Percentiles rank a stretch among this genome's conserved stretches.
phyloP scores from a whole-genome alignment of 2,329 filamentous ascomycete genomes.

The Penicillium expansum region DNA sequence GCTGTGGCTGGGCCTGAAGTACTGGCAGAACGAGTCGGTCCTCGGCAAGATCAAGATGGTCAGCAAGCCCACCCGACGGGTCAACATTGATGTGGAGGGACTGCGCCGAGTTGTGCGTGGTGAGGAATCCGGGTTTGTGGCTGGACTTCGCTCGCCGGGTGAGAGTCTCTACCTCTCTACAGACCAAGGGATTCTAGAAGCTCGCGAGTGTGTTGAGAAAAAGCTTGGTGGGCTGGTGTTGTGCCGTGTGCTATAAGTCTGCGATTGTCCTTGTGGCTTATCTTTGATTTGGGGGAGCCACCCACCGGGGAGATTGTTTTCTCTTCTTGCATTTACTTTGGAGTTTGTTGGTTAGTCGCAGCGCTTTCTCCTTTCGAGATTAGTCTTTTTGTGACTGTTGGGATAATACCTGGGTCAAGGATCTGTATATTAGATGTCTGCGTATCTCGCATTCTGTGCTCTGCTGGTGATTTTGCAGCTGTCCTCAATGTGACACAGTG shows the following conservation, averaged over 20 bases:
- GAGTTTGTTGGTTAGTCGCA: slow-evolving; percentile 39
- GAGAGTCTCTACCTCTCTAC: slow-evolving; percentile 81
- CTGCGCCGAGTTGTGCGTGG: slow-evolving; percentile 68
- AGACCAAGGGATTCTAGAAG: slow-evolving; percentile 73
- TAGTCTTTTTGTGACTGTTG: slow-evolving; percentile 32
- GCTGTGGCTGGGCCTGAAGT: slow-evolving; percentile 88
- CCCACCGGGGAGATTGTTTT: slow-evolving; percentile 18
- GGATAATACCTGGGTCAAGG: slow-evolving; percentile 32
- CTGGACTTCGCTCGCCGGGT: slow-evolving; percentile 70
- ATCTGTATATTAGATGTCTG: slow-evolving; percentile 40
- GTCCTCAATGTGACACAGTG: slow-evolving; percentile 17
- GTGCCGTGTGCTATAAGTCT: slow-evolving; percentile 60
- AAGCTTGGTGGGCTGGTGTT: slow-evolving; percentile 77
- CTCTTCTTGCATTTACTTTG: slow-evolving; percentile 36
- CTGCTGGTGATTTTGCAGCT: slow-evolving; percentile 17
- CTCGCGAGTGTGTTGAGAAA: slow-evolving; percentile 75
- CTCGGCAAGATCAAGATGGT: slow-evolving; percentile 65
- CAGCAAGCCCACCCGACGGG: slow-evolving; percentile 69
- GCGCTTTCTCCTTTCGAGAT: slow-evolving; percentile 31
- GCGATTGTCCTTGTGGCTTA: background rate
- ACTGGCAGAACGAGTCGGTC: slow-evolving; percentile 79
- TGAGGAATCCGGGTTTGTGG: slow-evolving; percentile 62
- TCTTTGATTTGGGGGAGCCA: slow-evolving; percentile 13
- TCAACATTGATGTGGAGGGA: slow-evolving; percentile 63
- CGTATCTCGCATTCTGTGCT: slow-evolving; percentile 22